These are phyloP conservation scores for Clausena lansium DNA, from an alignment of 345 rosid genomes.

Conservation along the genomic window DNA sequence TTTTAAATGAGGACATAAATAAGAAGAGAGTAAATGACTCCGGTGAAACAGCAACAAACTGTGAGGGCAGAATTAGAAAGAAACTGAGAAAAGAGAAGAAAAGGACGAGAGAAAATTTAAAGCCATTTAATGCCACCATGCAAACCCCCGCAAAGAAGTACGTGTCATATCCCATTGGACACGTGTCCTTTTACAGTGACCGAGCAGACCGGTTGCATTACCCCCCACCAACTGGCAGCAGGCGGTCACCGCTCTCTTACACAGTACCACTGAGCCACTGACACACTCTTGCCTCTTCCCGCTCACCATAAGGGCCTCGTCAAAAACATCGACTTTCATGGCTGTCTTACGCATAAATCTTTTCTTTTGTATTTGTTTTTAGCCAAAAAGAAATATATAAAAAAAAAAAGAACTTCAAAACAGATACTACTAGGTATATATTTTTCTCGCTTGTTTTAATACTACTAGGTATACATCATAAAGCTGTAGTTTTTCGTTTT, in stretches of 20 bases:
- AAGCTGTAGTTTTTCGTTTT: neutral
- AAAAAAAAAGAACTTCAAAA: neutral
- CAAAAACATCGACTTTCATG: neutral
- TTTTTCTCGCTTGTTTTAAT: neutral
- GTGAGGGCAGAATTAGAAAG: neutral
- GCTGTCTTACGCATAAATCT: neutral
- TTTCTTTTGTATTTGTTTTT: neutral
- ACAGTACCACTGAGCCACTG: neutral
- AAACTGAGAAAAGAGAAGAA: neutral
- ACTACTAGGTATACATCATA: too few relatives aligned
- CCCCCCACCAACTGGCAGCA: neutral
- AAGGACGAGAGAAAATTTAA: neutral
- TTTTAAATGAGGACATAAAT: too few relatives aligned
- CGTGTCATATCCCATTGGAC: neutral
- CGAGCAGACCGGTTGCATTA: neutral
- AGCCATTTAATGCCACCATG: neutral
- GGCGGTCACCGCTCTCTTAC: constrained; percentile 3
- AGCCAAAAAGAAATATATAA: too few relatives aligned
- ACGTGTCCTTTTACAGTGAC: neutral
- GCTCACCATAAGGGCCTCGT: neutral
- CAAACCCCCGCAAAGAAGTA: neutral
- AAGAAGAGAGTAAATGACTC: neutral
- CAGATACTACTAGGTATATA: neutral
- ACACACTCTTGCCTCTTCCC: constrained; percentile 4
- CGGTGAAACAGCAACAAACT: neutral